Conservation (phyloP, 2,329 filamentous ascomycete species). For the Fusarium tupiense region DNA sequence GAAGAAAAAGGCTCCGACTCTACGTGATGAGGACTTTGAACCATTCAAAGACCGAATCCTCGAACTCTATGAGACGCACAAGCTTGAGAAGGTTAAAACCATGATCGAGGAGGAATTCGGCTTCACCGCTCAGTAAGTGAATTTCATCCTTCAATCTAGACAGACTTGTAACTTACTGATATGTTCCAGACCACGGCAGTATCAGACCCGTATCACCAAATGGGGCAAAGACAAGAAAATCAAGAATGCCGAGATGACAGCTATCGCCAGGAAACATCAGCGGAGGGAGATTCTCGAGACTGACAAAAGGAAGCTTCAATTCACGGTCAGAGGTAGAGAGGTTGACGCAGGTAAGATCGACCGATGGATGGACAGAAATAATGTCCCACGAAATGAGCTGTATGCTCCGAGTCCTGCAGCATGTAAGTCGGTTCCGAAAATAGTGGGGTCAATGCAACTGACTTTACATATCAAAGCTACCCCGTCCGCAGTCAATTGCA, state of each 20-base stretch:
- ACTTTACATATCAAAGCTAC: neutral
- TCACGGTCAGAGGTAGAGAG: neutral
- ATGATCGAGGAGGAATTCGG: neutral
- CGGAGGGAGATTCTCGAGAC: neutral
- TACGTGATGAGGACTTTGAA: neutral
- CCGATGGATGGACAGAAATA: neutral
- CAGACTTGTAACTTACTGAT: neutral
- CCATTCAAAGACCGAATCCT: slow-evolving; percentile 1
- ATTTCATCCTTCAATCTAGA: fast-evolving
- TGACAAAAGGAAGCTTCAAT: neutral
- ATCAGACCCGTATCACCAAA: neutral
- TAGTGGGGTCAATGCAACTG: fast-evolving
- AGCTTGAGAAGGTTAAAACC: neutral
- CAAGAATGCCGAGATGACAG: neutral
- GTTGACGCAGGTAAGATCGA: neutral
- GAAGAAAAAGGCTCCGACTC: neutral
- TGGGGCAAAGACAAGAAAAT: slow-evolving; percentile 8
- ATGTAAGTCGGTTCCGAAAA: neutral
- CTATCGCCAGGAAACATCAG: neutral
- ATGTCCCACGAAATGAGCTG: neutral
- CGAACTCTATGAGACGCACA: neutral
- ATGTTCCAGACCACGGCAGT: neutral
- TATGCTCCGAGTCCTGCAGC: neutral
- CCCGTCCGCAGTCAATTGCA: neutral
- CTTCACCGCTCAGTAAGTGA: neutral